These are phyloP conservation scores for Fraxinus sp. DNA, from an alignment of 305 asterid genomes.

Conservation along the genomic window DNA sequence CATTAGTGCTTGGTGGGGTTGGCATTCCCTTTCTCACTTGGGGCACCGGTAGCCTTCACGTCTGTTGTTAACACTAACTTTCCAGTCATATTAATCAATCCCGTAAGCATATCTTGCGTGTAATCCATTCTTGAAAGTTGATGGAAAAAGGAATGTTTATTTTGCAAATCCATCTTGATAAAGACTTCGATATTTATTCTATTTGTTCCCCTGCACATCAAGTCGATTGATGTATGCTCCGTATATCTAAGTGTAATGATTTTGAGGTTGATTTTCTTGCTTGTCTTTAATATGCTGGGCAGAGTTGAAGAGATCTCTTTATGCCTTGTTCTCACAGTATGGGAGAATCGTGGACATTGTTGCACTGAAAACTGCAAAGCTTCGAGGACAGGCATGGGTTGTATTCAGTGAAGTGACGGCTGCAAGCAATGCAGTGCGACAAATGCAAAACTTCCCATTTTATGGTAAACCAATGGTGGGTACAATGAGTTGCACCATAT, in stretches of 20 bases:
- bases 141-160: not conserved
- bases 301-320: conserved; percentile 99
- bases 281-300: conserved; percentile 42
- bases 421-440: conserved; percentile 94
- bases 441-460: conserved; percentile 95
- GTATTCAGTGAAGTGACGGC: conserved; percentile 95
- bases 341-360: conserved; percentile 94
- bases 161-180: not conserved
- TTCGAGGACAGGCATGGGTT: conserved; percentile 96
- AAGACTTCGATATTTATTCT: not conserved
- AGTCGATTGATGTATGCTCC: conserved; percentile 11
- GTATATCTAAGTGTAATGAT: conserved; percentile 15
- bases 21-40: not conserved
- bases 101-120: not conserved
- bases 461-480: conserved; percentile 93
- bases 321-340: conserved; percentile 94
- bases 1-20: not conserved
- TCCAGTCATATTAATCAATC: not conserved
- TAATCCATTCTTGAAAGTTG: not conserved
- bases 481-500: not conserved
- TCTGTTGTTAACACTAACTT: not conserved
- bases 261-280: conserved; percentile 26
- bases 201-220: not conserved
- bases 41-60: not conserved
- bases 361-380: conserved; percentile 84